Conservation (phyloP, 1,284 basidiomycete genomes). For the Athelia sp. region DNA sequence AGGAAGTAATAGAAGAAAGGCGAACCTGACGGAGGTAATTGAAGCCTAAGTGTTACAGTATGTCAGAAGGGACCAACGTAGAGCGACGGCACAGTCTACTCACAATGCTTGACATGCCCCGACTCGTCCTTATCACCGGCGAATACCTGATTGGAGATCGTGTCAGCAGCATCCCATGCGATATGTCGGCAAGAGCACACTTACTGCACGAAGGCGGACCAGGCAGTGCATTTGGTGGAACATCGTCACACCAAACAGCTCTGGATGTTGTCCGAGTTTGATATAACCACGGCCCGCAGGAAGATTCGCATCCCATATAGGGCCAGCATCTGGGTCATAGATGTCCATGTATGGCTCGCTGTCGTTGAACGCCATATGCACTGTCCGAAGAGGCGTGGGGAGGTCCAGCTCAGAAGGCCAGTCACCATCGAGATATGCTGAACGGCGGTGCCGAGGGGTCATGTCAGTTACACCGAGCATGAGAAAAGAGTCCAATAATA, state of each 20-base stretch:
- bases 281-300: neutral
- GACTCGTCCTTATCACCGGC: slow-evolving; percentile 2
- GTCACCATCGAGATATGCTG: too few relatives aligned
- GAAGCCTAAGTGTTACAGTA: too few relatives aligned
- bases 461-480: too few relatives aligned
- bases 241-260: slow-evolving; percentile 3
- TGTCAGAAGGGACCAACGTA: too few relatives aligned
- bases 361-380: slow-evolving; percentile 3
- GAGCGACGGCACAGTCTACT: too few relatives aligned
- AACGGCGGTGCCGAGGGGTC: too few relatives aligned
- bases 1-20: too few relatives aligned
- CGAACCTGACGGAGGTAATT: too few relatives aligned
- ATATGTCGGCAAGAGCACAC: neutral
- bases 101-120: neutral
- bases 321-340: neutral
- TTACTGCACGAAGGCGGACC: slow-evolving; percentile 3
- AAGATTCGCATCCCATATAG: neutral
- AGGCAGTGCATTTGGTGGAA: slow-evolving; percentile 11
- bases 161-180: too few relatives aligned
- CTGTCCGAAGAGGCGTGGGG: neutral
- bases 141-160: neutral
- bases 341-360: slow-evolving; percentile 1
- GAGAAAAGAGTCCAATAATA: too few relatives aligned
- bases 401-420: neutral
- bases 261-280: neutral